Percentiles rank a stretch among this genome's conserved stretches.
Conservation (phyloP, 441 rosid genomes). For the Bruguiera hainesii region DNA sequence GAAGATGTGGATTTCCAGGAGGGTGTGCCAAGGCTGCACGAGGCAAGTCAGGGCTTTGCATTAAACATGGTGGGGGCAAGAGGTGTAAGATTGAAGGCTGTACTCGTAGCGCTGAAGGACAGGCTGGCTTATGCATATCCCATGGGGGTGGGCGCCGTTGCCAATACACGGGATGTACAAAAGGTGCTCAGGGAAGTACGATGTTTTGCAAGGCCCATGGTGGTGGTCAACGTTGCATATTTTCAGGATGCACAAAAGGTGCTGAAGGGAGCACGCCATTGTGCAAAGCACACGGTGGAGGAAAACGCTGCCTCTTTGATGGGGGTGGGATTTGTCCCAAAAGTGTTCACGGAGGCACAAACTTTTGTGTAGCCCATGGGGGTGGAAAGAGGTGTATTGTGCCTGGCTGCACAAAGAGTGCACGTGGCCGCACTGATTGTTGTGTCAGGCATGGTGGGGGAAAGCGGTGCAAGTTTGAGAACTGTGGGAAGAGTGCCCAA, state of each 20-base stretch:
- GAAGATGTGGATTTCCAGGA: slow-evolving; percentile 58
- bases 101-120: slow-evolving; percentile 89
- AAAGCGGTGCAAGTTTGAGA: slow-evolving; percentile 62
- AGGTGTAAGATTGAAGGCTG: slow-evolving; percentile 81
- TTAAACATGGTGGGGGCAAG: slow-evolving; percentile 91
- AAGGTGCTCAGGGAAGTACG: slow-evolving; percentile 96
- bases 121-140: slow-evolving; percentile 89
- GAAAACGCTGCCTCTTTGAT: slow-evolving; percentile 83
- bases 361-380: slow-evolving; percentile 92
- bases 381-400: slow-evolving; percentile 92
- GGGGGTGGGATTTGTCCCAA: slow-evolving; percentile 97
- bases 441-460: slow-evolving; percentile 97
- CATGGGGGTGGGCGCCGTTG: slow-evolving; percentile 98
- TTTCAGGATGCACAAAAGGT: slow-evolving; percentile 83
- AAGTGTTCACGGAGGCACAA: slow-evolving; percentile 93
- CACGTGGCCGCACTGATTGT: slow-evolving; percentile 88
- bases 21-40: slow-evolving; percentile 90
- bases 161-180: slow-evolving; percentile 48
- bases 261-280: slow-evolving; percentile 95
- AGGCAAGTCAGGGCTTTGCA: slow-evolving; percentile 92
- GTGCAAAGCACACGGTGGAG: slow-evolving; percentile 98
- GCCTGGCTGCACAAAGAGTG: slow-evolving; percentile 83
- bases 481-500: slow-evolving; percentile 94
- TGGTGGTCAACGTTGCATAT: slow-evolving; percentile 95
- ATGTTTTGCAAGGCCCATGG: slow-evolving; percentile 90